Evolutionary conservation across 306 rosid species (phyloP).

Genomic region (Sesbania bispinosa): DNA sequence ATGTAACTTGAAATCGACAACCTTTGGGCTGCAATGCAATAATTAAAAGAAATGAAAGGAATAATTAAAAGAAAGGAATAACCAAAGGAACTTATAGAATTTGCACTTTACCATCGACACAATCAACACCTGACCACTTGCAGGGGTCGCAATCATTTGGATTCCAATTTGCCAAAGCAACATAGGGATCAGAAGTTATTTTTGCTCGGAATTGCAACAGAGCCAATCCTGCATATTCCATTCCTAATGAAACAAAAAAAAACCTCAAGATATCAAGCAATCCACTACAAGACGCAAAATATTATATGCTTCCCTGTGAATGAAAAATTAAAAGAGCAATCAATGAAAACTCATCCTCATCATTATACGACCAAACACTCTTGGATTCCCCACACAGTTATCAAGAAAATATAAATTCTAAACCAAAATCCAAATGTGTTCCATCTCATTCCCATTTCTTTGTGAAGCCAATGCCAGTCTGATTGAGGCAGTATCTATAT

Average conservation of each 20-base stretch:
- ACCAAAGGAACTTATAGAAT: constrained; percentile 57
- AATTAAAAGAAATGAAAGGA: not conserved
- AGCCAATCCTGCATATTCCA: constrained; percentile 50
- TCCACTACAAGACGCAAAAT: too few relatives aligned
- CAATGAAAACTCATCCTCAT: constrained; percentile 57
- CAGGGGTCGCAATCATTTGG: constrained; percentile 62
- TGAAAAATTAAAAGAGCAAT: not conserved
- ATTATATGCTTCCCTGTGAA: not conserved
- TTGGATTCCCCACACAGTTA: constrained; percentile 37
- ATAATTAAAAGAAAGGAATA: constrained; percentile 15
- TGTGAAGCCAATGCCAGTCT: constrained; percentile 45
- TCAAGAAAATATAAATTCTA: constrained; percentile 46
- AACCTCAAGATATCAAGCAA: not conserved
- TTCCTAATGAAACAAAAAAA: constrained; percentile 8
- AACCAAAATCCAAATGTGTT: constrained; percentile 50
- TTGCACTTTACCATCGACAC: constrained; percentile 57
- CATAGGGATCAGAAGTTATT: constrained; percentile 60
- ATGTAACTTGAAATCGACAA: too few relatives aligned
- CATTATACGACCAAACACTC: constrained; percentile 58
- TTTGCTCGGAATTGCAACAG: constrained; percentile 57
- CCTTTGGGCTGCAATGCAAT: too few relatives aligned
- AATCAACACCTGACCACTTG: constrained; percentile 70
- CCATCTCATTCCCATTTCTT: constrained; percentile 78
- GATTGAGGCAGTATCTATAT: constrained; percentile 31
- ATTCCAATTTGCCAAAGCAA: constrained; percentile 69